These are phyloP conservation scores for Angomonas deanei DNA, from an alignment of 208 protist genomes.

Conservation along the genomic window DNA sequence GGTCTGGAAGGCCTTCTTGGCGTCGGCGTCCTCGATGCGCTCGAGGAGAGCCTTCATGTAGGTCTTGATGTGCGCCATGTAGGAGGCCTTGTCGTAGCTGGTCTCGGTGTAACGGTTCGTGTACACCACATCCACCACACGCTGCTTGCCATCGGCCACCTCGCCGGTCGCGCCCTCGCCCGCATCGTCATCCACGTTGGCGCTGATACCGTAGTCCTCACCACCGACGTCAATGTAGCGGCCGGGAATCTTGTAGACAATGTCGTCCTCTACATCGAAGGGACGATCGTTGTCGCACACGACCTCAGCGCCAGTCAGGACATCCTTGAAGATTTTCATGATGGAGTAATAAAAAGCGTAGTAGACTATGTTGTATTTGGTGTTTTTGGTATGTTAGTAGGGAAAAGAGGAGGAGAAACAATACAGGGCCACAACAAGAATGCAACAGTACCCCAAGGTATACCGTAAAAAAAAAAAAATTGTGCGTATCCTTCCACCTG, in stretches of 20 bases:
- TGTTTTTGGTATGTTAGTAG: no score
- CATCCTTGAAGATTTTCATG: slow-evolving; percentile 89
- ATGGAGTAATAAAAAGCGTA: background rate
- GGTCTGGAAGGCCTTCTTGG: slow-evolving; percentile 87
- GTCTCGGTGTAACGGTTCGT: slow-evolving; percentile 90
- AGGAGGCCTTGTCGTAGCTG: slow-evolving; percentile 90
- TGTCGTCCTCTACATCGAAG: slow-evolving; percentile 68
- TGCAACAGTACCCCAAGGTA: no score
- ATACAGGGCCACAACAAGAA: background rate
- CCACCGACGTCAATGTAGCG: slow-evolving; percentile 85
- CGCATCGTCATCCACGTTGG: slow-evolving; percentile 88
- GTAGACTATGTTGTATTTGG: no score
- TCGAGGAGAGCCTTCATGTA: slow-evolving; percentile 91
- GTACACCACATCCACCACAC: slow-evolving; percentile 85
- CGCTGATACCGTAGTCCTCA: slow-evolving; percentile 88
- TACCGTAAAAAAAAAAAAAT: slow-evolving; percentile 2
- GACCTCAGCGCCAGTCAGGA: slow-evolving; percentile 86
- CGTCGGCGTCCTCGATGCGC: slow-evolving; percentile 70
- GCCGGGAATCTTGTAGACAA: slow-evolving; percentile 78
- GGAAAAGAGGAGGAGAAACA: background rate
- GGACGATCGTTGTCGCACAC: slow-evolving; percentile 88
- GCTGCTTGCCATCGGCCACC: slow-evolving; percentile 70
- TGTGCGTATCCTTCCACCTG: no score
- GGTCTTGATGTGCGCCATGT: slow-evolving; percentile 88
- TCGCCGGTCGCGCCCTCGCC: slow-evolving; percentile 80